These are phyloP conservation scores for Vitis cinerea DNA, from an alignment of 164 flowering plant genomes.

Conservation along the genomic window DNA sequence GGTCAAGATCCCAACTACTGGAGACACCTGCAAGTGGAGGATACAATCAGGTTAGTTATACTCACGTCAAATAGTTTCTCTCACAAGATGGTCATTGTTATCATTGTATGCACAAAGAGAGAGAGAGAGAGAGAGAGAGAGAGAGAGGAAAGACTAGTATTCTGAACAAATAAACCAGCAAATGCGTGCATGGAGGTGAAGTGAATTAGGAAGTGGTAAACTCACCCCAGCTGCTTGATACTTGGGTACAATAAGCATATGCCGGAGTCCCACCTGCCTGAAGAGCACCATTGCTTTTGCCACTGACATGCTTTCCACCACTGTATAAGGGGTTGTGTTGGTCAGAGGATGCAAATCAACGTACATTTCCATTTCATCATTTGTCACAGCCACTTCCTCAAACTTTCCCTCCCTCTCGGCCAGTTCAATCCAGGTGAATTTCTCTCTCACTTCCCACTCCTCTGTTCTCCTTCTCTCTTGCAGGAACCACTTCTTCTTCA, in stretches of 20 bases:
- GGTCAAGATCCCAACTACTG: slow-evolving; percentile 88
- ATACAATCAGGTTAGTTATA: slow-evolving; percentile 18
- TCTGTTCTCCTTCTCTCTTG: slow-evolving; percentile 61
- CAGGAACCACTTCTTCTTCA: slow-evolving; percentile 80
- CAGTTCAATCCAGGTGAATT: slow-evolving; percentile 61
- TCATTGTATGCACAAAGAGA: slow-evolving; percentile 4
- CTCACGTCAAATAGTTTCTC: not conserved
- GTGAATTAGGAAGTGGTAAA: slow-evolving; percentile 4
- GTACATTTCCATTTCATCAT: slow-evolving; percentile 86
- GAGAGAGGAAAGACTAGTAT: not conserved
- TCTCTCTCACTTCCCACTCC: slow-evolving; percentile 75
- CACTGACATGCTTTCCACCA: slow-evolving; percentile 84
- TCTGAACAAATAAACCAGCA: too few species aligned
- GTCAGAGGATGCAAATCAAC: slow-evolving; percentile 89
- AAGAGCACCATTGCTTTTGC: slow-evolving; percentile 89
- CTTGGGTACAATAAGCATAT: slow-evolving; percentile 76
- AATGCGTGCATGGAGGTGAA: too few species aligned
- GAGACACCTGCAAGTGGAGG: slow-evolving; percentile 50
- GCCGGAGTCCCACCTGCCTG: slow-evolving; percentile 81
- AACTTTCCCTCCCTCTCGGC: slow-evolving; percentile 66
- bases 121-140: not conserved
- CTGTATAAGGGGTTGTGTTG: slow-evolving; percentile 84
- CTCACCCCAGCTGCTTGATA: slow-evolving; percentile 82
- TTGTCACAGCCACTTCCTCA: slow-evolving; percentile 56
- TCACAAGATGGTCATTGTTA: not conserved